phyloP scores from a whole-genome alignment of 1,139 yeast genomes.

The Taphrina pruni region DNA sequence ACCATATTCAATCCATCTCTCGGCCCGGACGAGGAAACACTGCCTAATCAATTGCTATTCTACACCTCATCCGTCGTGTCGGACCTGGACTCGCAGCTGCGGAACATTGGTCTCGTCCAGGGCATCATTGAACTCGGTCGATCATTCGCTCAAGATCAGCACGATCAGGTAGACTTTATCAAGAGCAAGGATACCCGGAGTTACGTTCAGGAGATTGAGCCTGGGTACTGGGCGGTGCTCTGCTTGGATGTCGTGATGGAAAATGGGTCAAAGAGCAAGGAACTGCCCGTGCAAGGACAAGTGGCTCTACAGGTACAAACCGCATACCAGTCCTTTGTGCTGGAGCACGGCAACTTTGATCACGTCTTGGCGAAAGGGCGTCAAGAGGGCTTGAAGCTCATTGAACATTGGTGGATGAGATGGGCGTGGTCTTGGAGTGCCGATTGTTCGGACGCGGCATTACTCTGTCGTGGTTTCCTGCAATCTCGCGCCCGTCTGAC shows the following conservation, averaged over 20 bases:
- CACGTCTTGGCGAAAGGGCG: neutral
- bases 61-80: conserved; percentile 45
- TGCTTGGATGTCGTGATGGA: conserved; percentile 41
- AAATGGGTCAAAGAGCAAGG: neutral
- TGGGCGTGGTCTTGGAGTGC: conserved; percentile 24
- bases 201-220: conserved; percentile 45
- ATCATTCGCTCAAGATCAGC: conserved; percentile 31
- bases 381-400: neutral
- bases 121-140: conserved; percentile 47
- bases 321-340: conserved; percentile 20
- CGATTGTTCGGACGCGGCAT: neutral
- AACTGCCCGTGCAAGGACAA: conserved; percentile 13
- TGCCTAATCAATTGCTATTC: conserved; percentile 47
- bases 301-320: conserved; percentile 6
- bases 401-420: conserved; percentile 18
- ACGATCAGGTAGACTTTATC: conserved; percentile 44
- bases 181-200: conserved; percentile 46
- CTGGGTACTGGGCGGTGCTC: conserved; percentile 45
- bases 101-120: conserved; percentile 47
- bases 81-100: conserved; percentile 46
- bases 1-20: conserved; percentile 47
- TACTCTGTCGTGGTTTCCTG: conserved; percentile 10
- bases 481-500: neutral
- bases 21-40: conserved; percentile 46
- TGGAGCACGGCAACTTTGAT: conserved; percentile 7